Base-by-base conservation (phyloP, 371 early-diverging fungal species). In the Lichtheimia hyalospora region DNA sequence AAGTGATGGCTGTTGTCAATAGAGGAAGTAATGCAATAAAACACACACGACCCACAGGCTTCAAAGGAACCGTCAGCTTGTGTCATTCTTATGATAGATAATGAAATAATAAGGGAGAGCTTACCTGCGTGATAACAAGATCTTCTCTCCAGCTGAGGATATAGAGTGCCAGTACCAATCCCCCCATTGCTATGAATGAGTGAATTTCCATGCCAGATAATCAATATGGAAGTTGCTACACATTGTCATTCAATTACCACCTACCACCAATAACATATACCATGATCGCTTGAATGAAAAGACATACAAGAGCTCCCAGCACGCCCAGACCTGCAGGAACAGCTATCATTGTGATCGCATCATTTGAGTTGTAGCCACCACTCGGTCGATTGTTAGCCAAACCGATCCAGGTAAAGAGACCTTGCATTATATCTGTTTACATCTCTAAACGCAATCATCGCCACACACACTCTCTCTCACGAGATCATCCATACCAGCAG, bases 91-190 rank as follows among this genome's bases (percentile, higher is more conserved):
- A 3, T 44, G 4, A 7, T 6, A 2, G 10, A 34, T 10, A 34
- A 34, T 34, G 27, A 7, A 3, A 8, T 10, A 34, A 27, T 24
- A 51, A 5, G 4, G n/a, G 27, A 27, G 16, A 18, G 14, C 41
- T 21, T 43, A 49, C 54, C 34, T 53, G 42, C 21, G 57, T 52
- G 44, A 75, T 68, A 27, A 71, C 55, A 0, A 63, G 60, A 18
- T 72, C 60, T 27, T 63, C 60, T 44, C 52, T 63, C 75, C 75
- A 75, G 28, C 68, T 66, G 23, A 66, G 54, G 20, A 75, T 65
- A 39, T 59, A 75, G 4, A 69, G 54, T 12, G 70, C 75, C 8
- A 75, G 57, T 15, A 57, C 64, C 14, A 69, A 40, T 3, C 69
- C 69, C 15, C 64, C 68, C 43, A 68, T 21, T 20, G 56, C 66